Base-by-base conservation (phyloP, 2,329 filamentous ascomycete genomes). In the Tolypocladium tundrense region DNA sequence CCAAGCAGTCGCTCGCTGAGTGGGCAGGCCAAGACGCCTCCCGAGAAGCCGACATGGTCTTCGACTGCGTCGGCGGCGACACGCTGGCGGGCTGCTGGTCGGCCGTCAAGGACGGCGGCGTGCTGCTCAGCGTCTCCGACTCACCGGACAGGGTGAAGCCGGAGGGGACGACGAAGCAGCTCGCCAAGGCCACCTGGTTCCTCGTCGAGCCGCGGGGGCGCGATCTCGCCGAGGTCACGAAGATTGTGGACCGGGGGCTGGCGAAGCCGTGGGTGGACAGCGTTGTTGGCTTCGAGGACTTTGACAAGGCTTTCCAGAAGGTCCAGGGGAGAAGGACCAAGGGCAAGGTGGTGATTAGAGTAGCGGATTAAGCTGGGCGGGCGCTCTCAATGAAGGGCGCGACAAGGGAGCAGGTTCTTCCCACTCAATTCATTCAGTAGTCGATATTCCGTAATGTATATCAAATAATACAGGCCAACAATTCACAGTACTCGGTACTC, bases 261-360 rank as follows among this genome's bases (percentile, higher is more conserved):
- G 61, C 66, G 14, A 64, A 60, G 59, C 70, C 72, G 3, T 59
- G 65, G 45, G 64, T 76, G n/a, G 75, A 76, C 59, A 74, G 72
- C 42, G 68, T 71, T 5, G 70, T 70, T 58, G 63, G 66, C n/a
- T 72, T 76, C 62, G 71, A 70, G 7, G 64, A 76, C 7, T 75
- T 69, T 54, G 58, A 71, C 41, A 66, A 69, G 56, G 74, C 73
- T 0, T 76, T 74, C 62, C 70, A 70, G 14, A 70, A 64, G 60
- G 64, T 75, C 11, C 68, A 73, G 41, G 62, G 63, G 19, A 66
- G 72, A 2, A 70, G 66, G 53, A 63, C 71, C 8, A 73, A 66
- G 54, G 74, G 74, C 0, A 76, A 76, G 60, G 68, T 76, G 21
- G 62, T 75, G n/a, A 70, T 77, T 45, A 70, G 68, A 55, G 64